These are phyloP conservation scores for Cicer pinnatifidum DNA, from an alignment of 306 rosid species.

Conservation along the genomic window DNA sequence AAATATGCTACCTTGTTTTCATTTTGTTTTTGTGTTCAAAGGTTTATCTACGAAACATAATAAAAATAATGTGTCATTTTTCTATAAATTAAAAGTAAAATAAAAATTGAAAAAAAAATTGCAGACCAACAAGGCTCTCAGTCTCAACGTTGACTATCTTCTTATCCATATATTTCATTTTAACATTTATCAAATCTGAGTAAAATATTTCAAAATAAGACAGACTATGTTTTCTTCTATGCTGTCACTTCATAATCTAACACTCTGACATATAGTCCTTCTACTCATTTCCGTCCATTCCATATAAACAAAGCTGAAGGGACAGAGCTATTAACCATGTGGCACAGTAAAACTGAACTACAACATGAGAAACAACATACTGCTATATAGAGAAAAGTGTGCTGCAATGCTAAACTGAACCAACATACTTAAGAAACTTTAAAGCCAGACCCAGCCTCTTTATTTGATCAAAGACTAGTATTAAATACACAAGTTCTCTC, in stretches of 20 bases:
- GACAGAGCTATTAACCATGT: neutral
- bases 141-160: constrained; percentile 13
- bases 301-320: constrained; percentile 15
- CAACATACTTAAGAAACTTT: constrained; percentile 2
- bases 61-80: neutral
- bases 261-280: neutral
- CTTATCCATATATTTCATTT: constrained; percentile 23
- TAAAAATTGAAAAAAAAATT: neutral
- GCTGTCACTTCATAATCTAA: neutral
- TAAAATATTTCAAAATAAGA: constrained; percentile 11
- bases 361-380: neutral
- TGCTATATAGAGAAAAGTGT: constrained; percentile 31
- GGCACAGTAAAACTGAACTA: constrained; percentile 18
- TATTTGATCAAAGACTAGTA: neutral
- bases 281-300: constrained; percentile 24
- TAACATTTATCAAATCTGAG: constrained; percentile 6
- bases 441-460: constrained; percentile 23
- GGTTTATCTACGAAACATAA: neutral
- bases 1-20: neutral
- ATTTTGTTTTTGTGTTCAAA: neutral
- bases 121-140: neutral
- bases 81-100: neutral
- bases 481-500: constrained; percentile 6
- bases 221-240: neutral
- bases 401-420: constrained; percentile 29